Evolutionary conservation across 2,329 filamentous ascomycete species (phyloP), one percentile per base, ranked within the genome.

Genomic region (Ceratocystis destructans): DNA sequence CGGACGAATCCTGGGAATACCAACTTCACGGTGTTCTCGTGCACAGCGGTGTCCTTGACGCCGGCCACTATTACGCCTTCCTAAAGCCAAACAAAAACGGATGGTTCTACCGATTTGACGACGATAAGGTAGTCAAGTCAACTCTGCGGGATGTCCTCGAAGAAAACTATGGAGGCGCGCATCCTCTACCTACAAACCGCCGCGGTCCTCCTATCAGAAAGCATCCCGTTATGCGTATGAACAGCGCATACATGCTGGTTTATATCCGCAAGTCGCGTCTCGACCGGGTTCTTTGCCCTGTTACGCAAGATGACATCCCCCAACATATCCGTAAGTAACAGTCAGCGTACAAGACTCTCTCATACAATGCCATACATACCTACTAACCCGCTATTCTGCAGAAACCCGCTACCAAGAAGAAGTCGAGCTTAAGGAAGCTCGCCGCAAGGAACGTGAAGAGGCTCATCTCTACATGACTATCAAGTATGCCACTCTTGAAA

Each of bases 181-280:
- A 91, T 73, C 79, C 77, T 33, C 75, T 78, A 5, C 75, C 79
- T 1, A 22, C 37, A 65, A 78, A 79, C 8, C 76, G 76, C 53
- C 71, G 77, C 12, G 79, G 80, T n/a, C 73, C 77, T 1, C 74
- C 77, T 2, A 71, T 77, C n/a, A 78, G 80, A 62, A 85, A 83
- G 74, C 82, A 78, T 2, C 82, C 83, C 1, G 75, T 84, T 71
- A 82, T 87, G 76, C 81, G 85, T 65, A 83, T 85, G 68, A 87
- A 86, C 76, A 99, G 92, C 74, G 95, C 94, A 4, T 99, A 99
- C 79, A 99, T 99, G 94, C 77, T 99, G 79, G 95, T 99, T 1
- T 99, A 99, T 73, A 90, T 99, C 70, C 87, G 94, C 59, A 89
- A 96, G 74, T 88, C 87, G 64, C 84, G 87, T 66, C 77, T 96